A percentile compares a stretch with the other conserved stretches of the same genome.
Evolutionary conservation across 768 basidiomycete species (phyloP).

Genomic region (Leccinum disarticulatum): DNA sequence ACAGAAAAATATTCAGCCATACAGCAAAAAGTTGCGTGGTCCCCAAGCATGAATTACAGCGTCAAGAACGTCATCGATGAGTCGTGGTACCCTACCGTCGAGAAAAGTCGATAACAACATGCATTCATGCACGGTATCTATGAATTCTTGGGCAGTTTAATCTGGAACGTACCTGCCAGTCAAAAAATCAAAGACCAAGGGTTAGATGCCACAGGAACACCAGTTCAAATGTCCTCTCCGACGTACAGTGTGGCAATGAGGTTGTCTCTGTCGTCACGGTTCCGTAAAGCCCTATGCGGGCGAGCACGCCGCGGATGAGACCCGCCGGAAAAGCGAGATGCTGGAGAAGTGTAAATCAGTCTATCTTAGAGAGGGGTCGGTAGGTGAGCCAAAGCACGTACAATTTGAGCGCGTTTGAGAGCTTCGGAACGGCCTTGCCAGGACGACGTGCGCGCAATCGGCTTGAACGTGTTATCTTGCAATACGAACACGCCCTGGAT

Average conservation of each 20-base stretch:
- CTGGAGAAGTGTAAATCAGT: conserved; percentile 36
- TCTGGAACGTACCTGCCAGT: conserved; percentile 75
- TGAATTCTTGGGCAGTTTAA: conserved; percentile 70
- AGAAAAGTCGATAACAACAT: neutral
- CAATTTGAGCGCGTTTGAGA: conserved; percentile 66
- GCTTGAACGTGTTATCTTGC: conserved; percentile 89
- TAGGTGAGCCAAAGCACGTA: conserved; percentile 33
- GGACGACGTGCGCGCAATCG: conserved; percentile 77
- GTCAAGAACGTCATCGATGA: neutral
- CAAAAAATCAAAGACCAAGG: neutral
- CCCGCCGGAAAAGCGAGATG: conserved; percentile 83
- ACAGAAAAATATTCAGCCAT: neutral
- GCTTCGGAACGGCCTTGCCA: conserved; percentile 78
- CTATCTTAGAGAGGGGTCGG: neutral
- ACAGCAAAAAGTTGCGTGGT: neutral
- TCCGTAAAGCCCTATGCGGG: conserved; percentile 72
- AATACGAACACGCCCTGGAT: conserved; percentile 89
- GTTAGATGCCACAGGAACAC: neutral
- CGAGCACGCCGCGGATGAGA: conserved; percentile 79
- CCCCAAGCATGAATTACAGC: neutral
- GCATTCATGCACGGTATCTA: neutral
- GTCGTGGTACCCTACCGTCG: neutral
- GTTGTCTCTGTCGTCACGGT: conserved; percentile 78
- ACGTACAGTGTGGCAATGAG: conserved; percentile 81
- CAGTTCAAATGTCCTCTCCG: neutral